A percentile compares a stretch with the other conserved stretches of the same genome.
Conservation (phyloP, 2,329 filamentous ascomycete species). For the Hypomyces rosellus region DNA sequence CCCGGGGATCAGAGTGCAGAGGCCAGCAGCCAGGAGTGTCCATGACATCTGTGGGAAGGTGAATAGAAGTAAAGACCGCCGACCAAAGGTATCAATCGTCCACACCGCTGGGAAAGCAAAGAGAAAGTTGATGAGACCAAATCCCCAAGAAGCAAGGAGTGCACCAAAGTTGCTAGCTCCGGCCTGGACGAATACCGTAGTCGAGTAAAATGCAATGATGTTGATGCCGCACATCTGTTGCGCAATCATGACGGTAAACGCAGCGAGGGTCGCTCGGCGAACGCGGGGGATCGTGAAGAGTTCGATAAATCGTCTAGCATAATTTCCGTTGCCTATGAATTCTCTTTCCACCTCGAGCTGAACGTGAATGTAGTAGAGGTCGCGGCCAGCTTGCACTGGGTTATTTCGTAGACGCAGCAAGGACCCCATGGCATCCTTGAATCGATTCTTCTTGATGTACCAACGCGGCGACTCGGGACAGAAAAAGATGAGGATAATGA, state of each 20-base stretch:
- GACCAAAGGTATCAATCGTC: constrained; percentile 53
- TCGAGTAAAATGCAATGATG: constrained; percentile 71
- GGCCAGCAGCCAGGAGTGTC: constrained; percentile 34
- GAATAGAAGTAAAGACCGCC: constrained; percentile 42
- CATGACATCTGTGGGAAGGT: constrained; percentile 39
- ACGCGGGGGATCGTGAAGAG: constrained; percentile 64
- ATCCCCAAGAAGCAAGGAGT: constrained; percentile 52
- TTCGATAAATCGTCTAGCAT: constrained; percentile 56
- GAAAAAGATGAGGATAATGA: constrained; percentile 53
- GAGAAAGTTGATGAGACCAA: constrained; percentile 52
- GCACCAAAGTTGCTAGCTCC: constrained; percentile 51
- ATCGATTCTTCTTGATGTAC: constrained; percentile 60
- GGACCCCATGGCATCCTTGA: constrained; percentile 53
- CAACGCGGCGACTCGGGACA: constrained; percentile 62
- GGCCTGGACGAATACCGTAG: constrained; percentile 53
- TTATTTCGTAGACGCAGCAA: constrained; percentile 47
- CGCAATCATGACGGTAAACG: constrained; percentile 73
- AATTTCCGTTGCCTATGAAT: constrained; percentile 46
- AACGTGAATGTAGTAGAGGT: constrained; percentile 59
- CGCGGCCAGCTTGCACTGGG: constrained; percentile 51
- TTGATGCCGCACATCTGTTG: constrained; percentile 68
- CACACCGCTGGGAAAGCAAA: constrained; percentile 54
- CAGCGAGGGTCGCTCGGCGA: constrained; percentile 66
- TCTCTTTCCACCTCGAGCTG: constrained; percentile 56
- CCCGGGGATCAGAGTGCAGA: constrained; percentile 47